Conservation (phyloP, 176 grass and related monocot species). For the Tillandsia leiboldiana region DNA sequence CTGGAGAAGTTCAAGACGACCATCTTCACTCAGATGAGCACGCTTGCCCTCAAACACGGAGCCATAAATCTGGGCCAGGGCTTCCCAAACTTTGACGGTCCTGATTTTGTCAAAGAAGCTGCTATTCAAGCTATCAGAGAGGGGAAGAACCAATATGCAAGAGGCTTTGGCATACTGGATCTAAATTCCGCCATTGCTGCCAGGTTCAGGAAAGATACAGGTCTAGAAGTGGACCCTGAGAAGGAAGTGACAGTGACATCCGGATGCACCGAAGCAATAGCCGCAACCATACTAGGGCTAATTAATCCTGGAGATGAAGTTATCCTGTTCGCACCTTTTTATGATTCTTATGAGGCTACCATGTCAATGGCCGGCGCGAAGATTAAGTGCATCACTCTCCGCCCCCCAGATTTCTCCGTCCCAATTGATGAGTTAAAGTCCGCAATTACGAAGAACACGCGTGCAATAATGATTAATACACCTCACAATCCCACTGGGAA, state of each 20-base stretch:
- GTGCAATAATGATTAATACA: conserved; percentile 95
- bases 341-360: conserved; percentile 81
- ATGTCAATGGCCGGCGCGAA: conserved; percentile 86
- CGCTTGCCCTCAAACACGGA: conserved; percentile 83
- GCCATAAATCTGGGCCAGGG: conserved; percentile 97
- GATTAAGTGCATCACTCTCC: conserved; percentile 65
- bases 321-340: conserved; percentile 92
- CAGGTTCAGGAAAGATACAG: conserved; percentile 74
- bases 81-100: conserved; percentile 96
- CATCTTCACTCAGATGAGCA: conserved; percentile 99
- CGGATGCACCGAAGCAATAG: conserved; percentile 97
- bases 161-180: conserved; percentile 75
- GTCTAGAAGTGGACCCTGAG: conserved; percentile 58
- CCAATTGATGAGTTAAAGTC: conserved; percentile 77
- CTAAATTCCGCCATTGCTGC: conserved; percentile 58
- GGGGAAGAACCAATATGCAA: conserved; percentile 93
- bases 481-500: conserved; percentile 99
- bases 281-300: conserved; percentile 80
- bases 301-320: conserved; percentile 94
- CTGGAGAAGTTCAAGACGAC: conserved; percentile 97
- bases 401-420: conserved; percentile 65
- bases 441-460: conserved; percentile 54
- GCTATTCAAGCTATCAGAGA: conserved; percentile 82
- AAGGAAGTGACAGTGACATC: conserved; percentile 96
- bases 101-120: conserved; percentile 81